Percentiles rank a stretch among this genome's conserved stretches.
phyloP scores from a whole-genome alignment of 2,329 filamentous ascomycete species.

The Claviceps sp. region DNA sequence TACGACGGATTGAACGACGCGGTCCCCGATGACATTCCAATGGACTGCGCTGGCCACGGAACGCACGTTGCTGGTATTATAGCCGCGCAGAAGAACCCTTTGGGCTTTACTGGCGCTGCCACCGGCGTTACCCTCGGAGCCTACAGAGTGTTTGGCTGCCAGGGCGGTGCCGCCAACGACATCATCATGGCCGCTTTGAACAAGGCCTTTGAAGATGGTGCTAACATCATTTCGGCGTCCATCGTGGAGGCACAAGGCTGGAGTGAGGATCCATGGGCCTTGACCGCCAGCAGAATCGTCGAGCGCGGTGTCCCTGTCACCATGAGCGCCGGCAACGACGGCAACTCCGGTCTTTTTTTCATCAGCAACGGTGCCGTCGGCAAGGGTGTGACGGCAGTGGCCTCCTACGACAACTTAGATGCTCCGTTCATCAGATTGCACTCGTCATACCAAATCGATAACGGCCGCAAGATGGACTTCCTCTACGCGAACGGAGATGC shows the following conservation, averaged over 20 bases:
- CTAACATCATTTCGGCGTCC: conserved; percentile 18
- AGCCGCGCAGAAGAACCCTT: conserved; percentile 23
- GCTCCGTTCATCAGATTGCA: conserved; percentile 25
- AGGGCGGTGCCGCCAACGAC: conserved; percentile 19
- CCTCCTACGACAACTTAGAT: conserved; percentile 27
- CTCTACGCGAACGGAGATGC: background rate
- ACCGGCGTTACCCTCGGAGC: conserved; percentile 25
- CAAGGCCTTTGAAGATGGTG: conserved; percentile 26
- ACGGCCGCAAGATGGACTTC: background rate
- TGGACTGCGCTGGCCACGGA: conserved; percentile 27
- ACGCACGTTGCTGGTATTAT: conserved; percentile 33
- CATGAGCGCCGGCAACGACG: conserved; percentile 31
- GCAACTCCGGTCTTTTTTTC: conserved; percentile 26
- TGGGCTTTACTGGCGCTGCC: conserved; percentile 25
- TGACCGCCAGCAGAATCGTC: conserved; percentile 27
- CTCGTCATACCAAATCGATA: conserved; percentile 22
- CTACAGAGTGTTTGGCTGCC: conserved; percentile 25
- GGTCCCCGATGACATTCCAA: conserved; percentile 24
- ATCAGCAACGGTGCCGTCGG: conserved; percentile 25
- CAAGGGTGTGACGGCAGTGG: conserved; percentile 28
- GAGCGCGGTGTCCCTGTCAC: conserved; percentile 27
- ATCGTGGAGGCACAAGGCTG: conserved; percentile 10
- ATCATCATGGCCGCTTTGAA: conserved; percentile 25
- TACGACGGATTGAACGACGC: conserved; percentile 15
- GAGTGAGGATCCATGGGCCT: conserved; percentile 17